phyloP scores from a whole-genome alignment of 257 asterid genomes.

The Solanum dulcamara region DNA sequence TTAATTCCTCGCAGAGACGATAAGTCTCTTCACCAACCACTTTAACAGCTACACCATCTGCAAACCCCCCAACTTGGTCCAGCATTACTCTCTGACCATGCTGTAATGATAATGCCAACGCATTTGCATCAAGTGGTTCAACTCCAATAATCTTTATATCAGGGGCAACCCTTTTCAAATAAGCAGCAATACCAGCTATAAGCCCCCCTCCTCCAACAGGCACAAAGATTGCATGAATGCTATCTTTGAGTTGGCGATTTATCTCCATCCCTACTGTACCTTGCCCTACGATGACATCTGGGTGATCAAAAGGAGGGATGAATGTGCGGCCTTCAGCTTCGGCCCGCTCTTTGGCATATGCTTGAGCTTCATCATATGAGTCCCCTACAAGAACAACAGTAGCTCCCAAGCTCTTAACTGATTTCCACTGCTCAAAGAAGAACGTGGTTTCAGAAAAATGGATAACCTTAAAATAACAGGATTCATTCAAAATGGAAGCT shows the following conservation, averaged over 20 bases:
- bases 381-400: slow-evolving; percentile 86
- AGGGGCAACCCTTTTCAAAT: slow-evolving; percentile 78
- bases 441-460: neutral
- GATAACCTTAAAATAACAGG: neutral
- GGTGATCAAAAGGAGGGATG: slow-evolving; percentile 95
- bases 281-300: slow-evolving; percentile 85
- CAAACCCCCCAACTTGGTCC: slow-evolving; percentile 95
- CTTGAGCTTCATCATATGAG: slow-evolving; percentile 87
- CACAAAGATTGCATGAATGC: slow-evolving; percentile 76
- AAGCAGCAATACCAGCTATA: slow-evolving; percentile 96
- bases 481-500: neutral
- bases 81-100: slow-evolving; percentile 64
- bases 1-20: slow-evolving; percentile 62
- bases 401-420: slow-evolving; percentile 83
- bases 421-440: slow-evolving; percentile 50
- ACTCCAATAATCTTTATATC: slow-evolving; percentile 84
- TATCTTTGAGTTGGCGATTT: slow-evolving; percentile 54
- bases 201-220: slow-evolving; percentile 99
- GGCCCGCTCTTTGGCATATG: slow-evolving; percentile 67
- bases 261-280: slow-evolving; percentile 98
- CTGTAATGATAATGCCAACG: slow-evolving; percentile 81
- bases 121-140: slow-evolving; percentile 91
- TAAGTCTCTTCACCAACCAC: slow-evolving; percentile 90
- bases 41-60: slow-evolving; percentile 97
- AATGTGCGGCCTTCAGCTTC: slow-evolving; percentile 60